Percentiles rank a stretch among this genome's conserved stretches.
Conservation (phyloP, 208 protist species). For the Trypanosoma grayi region DNA sequence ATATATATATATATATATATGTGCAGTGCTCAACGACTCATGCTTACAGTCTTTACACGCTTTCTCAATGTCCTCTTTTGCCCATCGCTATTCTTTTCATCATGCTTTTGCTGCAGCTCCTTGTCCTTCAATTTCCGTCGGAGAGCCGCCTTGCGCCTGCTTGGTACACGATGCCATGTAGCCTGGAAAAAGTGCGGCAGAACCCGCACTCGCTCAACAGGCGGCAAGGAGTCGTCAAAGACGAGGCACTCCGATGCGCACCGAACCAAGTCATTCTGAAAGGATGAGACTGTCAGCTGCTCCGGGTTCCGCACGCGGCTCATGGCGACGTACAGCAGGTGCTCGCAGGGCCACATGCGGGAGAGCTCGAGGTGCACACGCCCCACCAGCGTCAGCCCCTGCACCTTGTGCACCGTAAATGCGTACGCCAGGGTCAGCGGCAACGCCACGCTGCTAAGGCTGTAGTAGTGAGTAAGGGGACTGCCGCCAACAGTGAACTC, state of each 20-base stretch:
- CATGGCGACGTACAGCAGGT: slow-evolving; percentile 88
- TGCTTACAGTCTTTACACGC: slow-evolving; percentile 1
- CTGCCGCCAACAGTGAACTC: slow-evolving; percentile 76
- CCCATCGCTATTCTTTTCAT: no score
- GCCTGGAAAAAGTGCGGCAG: slow-evolving; percentile 58
- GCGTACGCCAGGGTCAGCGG: slow-evolving; percentile 85
- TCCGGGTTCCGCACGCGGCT: slow-evolving; percentile 88
- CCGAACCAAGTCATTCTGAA: slow-evolving; percentile 51
- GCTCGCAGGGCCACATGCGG: slow-evolving; percentile 89
- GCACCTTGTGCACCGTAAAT: slow-evolving; percentile 91
- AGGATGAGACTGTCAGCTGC: slow-evolving; percentile 83
- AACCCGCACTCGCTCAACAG: slow-evolving; percentile 39
- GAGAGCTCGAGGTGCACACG: slow-evolving; percentile 87
- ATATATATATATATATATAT: no score
- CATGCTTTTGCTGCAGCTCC: background rate
- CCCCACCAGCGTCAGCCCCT: slow-evolving; percentile 80
- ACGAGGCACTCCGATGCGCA: slow-evolving; percentile 66
- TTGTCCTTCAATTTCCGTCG: slow-evolving; percentile 19
- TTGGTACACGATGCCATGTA: slow-evolving; percentile 48
- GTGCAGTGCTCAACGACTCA: no score
- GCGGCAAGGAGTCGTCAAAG: slow-evolving; percentile 76
- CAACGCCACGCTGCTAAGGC: slow-evolving; percentile 63
- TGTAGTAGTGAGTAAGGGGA: slow-evolving; percentile 76
- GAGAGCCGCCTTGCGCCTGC: slow-evolving; percentile 47
- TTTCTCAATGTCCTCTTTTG: slow-evolving; percentile 22